Evolutionary conservation across 139 green algal species (phyloP).

Genomic region (Chlorella sp.): DNA sequence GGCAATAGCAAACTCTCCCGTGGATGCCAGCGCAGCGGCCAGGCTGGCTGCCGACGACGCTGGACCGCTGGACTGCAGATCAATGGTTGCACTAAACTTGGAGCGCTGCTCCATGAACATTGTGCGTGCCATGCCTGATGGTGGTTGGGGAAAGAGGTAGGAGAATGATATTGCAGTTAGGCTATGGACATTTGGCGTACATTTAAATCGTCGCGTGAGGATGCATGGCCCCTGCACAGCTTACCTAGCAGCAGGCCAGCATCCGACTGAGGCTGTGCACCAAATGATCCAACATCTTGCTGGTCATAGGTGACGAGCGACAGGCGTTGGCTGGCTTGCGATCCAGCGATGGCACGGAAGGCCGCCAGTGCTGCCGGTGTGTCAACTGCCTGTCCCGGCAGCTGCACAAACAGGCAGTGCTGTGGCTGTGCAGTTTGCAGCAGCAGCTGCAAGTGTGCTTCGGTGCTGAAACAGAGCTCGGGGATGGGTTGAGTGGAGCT

Average conservation of each 20-base stretch:
- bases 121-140: slow-evolving; percentile 7
- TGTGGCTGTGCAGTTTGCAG: neutral
- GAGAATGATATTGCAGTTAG: no score
- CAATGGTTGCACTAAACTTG: neutral
- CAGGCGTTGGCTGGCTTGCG: neutral
- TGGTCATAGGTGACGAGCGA: neutral
- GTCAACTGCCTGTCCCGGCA: neutral
- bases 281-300: neutral
- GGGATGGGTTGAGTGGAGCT: neutral
- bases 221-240: neutral
- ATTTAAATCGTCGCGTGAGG: no score
- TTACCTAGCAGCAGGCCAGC: slow-evolving; percentile 1
- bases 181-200: no score
- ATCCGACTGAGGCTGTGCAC: neutral
- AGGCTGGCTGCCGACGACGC: neutral
- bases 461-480: neutral
- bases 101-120: neutral
- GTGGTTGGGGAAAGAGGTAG: no score
- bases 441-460: neutral
- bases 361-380: neutral
- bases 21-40: neutral
- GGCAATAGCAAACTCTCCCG: neutral
- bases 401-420: neutral
- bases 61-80: neutral
- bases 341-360: neutral